phyloP scores from a whole-genome alignment of 2,329 filamentous ascomycete genomes.

The Leptosphaerulina australis region DNA sequence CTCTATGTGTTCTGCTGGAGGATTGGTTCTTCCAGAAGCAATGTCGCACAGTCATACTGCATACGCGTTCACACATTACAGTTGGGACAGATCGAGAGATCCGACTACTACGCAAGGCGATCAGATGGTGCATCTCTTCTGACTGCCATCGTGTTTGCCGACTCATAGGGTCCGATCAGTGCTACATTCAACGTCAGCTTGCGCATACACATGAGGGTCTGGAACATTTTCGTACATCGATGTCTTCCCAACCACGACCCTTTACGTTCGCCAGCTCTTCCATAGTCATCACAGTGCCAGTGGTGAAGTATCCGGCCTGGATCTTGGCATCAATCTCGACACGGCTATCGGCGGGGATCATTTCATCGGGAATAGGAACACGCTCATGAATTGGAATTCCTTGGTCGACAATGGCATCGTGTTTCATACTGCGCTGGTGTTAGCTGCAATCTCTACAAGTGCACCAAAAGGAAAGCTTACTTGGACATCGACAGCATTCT shows the following conservation, averaged over 20 bases:
- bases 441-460: constrained; percentile 4
- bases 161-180: constrained; percentile 25
- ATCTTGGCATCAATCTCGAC: constrained; percentile 99
- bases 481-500: constrained; percentile 99
- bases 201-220: constrained; percentile 11
- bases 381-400: constrained; percentile 88
- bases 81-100: neutral
- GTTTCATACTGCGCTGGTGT: constrained; percentile 71
- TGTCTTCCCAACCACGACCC: constrained; percentile 87
- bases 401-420: constrained; percentile 85
- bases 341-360: constrained; percentile 91
- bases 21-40: neutral
- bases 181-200: constrained; percentile 40
- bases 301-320: constrained; percentile 86
- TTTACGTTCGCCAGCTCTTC: constrained; percentile 85
- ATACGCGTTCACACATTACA: constrained; percentile 1
- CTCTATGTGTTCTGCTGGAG: neutral
- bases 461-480: constrained; percentile 55
- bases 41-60: constrained; percentile 3
- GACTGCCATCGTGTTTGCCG: neutral
- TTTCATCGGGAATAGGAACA: constrained; percentile 87
- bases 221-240: constrained; percentile 53
- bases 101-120: neutral
- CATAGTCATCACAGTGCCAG: constrained; percentile 84
- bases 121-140: constrained; percentile 1